Evolutionary conservation across 768 basidiomycete genomes (phyloP).

Genomic region (Xerocomellus intermedius): DNA sequence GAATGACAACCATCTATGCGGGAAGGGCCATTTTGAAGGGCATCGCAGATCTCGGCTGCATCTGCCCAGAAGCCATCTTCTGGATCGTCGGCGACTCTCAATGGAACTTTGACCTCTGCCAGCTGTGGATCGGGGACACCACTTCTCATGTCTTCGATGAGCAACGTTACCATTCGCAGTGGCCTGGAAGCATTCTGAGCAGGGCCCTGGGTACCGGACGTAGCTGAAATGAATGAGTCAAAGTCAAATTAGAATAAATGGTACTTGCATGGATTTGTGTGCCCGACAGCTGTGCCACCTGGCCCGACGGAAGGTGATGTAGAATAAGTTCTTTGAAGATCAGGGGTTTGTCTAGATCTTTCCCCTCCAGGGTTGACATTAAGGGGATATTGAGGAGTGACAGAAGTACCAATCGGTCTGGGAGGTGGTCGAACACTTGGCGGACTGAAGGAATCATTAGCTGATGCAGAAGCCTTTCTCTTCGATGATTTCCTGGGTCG

Average conservation of each 20-base stretch:
- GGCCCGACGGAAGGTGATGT: neutral
- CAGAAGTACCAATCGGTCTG: neutral
- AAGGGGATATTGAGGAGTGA: constrained; percentile 5
- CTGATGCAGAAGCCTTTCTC: neutral
- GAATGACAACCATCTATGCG: constrained; percentile 62
- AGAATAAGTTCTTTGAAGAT: neutral
- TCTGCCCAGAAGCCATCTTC: constrained; percentile 71
- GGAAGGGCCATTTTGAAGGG: constrained; percentile 59
- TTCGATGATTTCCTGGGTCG: constrained; percentile 16
- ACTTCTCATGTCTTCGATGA: constrained; percentile 63
- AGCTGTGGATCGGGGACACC: constrained; percentile 55
- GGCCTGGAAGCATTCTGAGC: constrained; percentile 17
- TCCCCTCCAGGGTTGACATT: constrained; percentile 1
- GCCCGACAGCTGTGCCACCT: constrained; percentile 18
- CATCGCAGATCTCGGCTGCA: constrained; percentile 56
- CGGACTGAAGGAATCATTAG: neutral
- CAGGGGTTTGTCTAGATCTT: neutral
- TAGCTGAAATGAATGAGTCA: constrained; percentile 13
- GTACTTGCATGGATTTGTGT: constrained; percentile 36
- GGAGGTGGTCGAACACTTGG: constrained; percentile 8
- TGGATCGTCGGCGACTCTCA: constrained; percentile 45
- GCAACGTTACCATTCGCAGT: constrained; percentile 58
- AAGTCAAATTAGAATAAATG: neutral
- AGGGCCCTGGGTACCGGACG: constrained; percentile 9
- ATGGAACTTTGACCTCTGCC: constrained; percentile 63